These are phyloP conservation scores for Isoetes taiwanensis DNA, from an alignment of 75 land plant species.

Conservation along the genomic window DNA sequence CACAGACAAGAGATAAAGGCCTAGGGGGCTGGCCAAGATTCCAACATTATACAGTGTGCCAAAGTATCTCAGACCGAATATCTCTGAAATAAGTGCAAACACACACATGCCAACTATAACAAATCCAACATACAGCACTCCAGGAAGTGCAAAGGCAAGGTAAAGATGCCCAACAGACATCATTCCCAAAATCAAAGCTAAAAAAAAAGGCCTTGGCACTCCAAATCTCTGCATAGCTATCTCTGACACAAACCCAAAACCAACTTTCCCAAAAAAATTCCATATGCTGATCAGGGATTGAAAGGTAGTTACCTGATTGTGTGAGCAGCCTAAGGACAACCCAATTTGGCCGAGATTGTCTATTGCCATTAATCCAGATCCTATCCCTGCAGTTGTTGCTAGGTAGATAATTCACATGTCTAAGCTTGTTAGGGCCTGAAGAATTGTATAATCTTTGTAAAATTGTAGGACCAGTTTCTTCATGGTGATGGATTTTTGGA, in stretches of 20 bases:
- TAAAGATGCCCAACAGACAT: background rate
- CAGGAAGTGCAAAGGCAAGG: conserved; percentile 7
- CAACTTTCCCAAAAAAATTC: conserved; percentile 1
- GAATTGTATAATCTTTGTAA: background rate
- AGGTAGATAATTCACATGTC: conserved; percentile 1
- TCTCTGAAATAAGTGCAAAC: conserved; percentile 51
- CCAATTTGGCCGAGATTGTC: conserved; percentile 4
- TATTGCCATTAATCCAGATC: background rate
- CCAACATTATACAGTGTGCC: conserved; percentile 44
- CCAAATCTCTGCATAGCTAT: background rate
- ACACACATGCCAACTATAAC: conserved; percentile 43
- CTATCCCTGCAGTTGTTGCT: conserved; percentile 1
- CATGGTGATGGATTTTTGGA: too few relatives aligned
- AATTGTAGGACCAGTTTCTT: too few relatives aligned
- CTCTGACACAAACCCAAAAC: conserved; percentile 1
- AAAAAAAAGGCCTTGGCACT: background rate
- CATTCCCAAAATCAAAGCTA: background rate
- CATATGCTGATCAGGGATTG: background rate
- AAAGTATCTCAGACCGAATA: conserved; percentile 60
- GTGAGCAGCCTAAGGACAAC: background rate
- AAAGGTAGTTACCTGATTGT: background rate
- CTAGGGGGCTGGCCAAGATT: conserved; percentile 45
- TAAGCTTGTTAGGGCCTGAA: background rate
- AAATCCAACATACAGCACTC: conserved; percentile 32
- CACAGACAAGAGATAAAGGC: conserved; percentile 43